A percentile compares a stretch with the other conserved stretches of the same genome.
Conservation (phyloP, 2,329 filamentous ascomycete genomes). For the Colletotrichum sansevieriae region DNA sequence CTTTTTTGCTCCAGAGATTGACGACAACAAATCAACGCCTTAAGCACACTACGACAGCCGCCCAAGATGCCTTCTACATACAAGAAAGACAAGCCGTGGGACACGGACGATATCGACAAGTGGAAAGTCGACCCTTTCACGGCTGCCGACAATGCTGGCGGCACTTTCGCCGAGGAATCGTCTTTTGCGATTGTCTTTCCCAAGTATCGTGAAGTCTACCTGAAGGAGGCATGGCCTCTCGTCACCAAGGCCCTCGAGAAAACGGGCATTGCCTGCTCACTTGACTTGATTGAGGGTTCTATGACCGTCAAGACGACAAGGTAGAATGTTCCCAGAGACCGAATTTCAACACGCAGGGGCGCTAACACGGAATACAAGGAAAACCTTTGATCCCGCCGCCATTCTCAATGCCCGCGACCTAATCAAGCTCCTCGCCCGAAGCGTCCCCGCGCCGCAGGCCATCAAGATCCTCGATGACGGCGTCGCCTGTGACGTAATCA, state of each 20-base stretch:
- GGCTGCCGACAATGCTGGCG: constrained; percentile 84
- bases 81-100: constrained; percentile 92
- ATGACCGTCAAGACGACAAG: constrained; percentile 97
- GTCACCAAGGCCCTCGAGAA: constrained; percentile 91
- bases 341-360: constrained; percentile 59
- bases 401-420: constrained; percentile 95
- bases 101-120: constrained; percentile 97
- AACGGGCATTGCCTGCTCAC: constrained; percentile 87
- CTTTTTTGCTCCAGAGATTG: not conserved
- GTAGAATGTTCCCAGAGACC: constrained; percentile 63
- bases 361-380: constrained; percentile 58
- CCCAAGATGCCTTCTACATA: constrained; percentile 84
- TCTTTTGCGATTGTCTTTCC: constrained; percentile 91
- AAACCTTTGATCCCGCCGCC: constrained; percentile 90
- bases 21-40: constrained; percentile 1
- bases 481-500: constrained; percentile 94
- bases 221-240: constrained; percentile 93
- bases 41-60: constrained; percentile 17
- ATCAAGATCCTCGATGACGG: constrained; percentile 95
- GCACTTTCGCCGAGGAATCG: constrained; percentile 92
- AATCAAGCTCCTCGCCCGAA: constrained; percentile 91
- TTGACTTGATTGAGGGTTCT: constrained; percentile 94
- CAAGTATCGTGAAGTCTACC: constrained; percentile 94
- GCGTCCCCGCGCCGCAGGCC: constrained; percentile 92
- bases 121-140: constrained; percentile 94